These are phyloP conservation scores for Diaporthe aspalathi DNA, from an alignment of 2,329 filamentous ascomycete species.

Conservation along the genomic window DNA sequence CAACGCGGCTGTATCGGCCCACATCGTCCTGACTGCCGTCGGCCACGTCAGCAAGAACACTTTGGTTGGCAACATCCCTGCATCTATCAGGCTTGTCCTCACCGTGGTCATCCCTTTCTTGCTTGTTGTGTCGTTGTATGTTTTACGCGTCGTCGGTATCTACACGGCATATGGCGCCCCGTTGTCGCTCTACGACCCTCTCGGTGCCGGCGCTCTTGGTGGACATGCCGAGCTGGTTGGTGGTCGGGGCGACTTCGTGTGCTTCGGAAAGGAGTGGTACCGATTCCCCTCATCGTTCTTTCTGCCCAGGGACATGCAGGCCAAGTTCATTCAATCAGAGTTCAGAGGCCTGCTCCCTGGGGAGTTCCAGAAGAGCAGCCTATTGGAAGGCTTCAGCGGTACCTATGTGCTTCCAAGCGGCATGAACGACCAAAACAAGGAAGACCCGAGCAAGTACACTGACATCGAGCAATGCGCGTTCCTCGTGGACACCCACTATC, in stretches of 20 bases:
- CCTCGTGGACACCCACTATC: conserved; percentile 87
- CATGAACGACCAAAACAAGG: conserved; percentile 92
- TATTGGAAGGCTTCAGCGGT: conserved; percentile 80
- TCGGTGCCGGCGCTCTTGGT: conserved; percentile 66
- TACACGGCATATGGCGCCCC: conserved; percentile 88
- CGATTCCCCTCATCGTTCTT: conserved; percentile 95
- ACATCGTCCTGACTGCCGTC: conserved; percentile 81
- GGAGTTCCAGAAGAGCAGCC: conserved; percentile 82
- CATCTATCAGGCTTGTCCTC: conserved; percentile 76
- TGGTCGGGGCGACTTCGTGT: conserved; percentile 76
- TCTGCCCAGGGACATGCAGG: conserved; percentile 82
- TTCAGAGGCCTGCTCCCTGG: conserved; percentile 91
- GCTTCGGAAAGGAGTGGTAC: conserved; percentile 98
- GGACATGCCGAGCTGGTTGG: conserved; percentile 59
- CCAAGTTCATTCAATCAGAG: conserved; percentile 91
- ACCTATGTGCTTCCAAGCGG: conserved; percentile 84
- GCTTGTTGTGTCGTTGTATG: conserved; percentile 25
- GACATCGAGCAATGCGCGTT: conserved; percentile 82
- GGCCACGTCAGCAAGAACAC: conserved; percentile 76
- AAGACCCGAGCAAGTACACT: conserved; percentile 88
- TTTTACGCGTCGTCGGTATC: conserved; percentile 75
- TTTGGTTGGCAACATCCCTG: conserved; percentile 77
- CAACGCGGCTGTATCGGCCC: conserved; percentile 86
- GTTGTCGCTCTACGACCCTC: conserved; percentile 73
- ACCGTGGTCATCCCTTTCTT: conserved; percentile 71